Evolutionary conservation across 805 yeast species (phyloP).

Genomic region (Pichia thaimueangensis): DNA sequence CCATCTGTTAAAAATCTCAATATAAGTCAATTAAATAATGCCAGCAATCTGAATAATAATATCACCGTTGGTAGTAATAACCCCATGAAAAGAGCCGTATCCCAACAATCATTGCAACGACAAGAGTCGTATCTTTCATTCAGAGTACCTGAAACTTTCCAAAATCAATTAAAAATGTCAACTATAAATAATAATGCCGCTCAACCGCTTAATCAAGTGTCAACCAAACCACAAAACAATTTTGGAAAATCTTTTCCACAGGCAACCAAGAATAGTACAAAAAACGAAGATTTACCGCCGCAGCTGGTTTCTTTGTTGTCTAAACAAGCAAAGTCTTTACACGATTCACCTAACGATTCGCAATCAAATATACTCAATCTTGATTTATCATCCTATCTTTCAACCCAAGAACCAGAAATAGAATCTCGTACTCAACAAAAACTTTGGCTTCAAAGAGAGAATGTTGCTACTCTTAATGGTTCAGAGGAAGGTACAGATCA

Average conservation of each 20-base stretch:
- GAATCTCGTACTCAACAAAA: conserved; percentile 79
- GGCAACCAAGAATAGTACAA: background rate
- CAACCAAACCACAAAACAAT: background rate
- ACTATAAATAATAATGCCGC: background rate
- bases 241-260: background rate
- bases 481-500: conserved; percentile 26
- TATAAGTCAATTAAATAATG: background rate
- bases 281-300: background rate
- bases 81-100: conserved; percentile 2
- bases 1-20: conserved; percentile 5
- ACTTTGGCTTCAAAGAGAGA: conserved; percentile 76
- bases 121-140: conserved; percentile 18
- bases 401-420: conserved; percentile 30
- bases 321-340: conserved; percentile 3
- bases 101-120: conserved; percentile 17
- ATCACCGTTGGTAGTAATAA: too few species aligned
- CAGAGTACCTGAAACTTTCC: conserved; percentile 7
- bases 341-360: background rate
- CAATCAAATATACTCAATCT: conserved; percentile 5
- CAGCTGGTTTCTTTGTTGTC: conserved; percentile 4
- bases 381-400: conserved; percentile 28
- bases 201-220: background rate
- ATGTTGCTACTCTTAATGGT: conserved; percentile 53
- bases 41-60: background rate
- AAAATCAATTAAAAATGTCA: background rate